Percentiles rank a stretch among this genome's conserved stretches.
Conservation (phyloP, 768 basidiomycete species). For the Podaxis carcinomalis region DNA sequence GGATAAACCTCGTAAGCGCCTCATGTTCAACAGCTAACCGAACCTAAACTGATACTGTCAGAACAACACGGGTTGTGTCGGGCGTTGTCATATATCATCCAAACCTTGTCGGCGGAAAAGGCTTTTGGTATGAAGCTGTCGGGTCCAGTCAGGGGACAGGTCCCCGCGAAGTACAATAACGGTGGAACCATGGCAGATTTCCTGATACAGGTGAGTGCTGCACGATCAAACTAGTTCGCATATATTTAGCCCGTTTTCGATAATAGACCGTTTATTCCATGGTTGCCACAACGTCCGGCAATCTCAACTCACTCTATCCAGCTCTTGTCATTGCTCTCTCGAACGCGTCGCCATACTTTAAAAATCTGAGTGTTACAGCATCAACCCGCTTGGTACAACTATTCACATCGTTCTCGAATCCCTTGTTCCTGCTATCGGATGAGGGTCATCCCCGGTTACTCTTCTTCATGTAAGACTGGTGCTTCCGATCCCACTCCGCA, state of each 20-base stretch:
- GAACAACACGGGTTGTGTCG: slow-evolving; percentile 91
- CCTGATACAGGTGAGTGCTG: slow-evolving; percentile 66
- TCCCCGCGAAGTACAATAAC: slow-evolving; percentile 76
- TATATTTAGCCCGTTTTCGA: slow-evolving; percentile 11
- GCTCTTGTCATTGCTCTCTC: slow-evolving; percentile 87
- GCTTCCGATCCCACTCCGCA: neutral
- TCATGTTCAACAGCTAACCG: neutral
- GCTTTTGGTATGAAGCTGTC: slow-evolving; percentile 69
- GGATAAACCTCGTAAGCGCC: slow-evolving; percentile 79
- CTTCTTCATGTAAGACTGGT: slow-evolving; percentile 72
- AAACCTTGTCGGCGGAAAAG: slow-evolving; percentile 83
- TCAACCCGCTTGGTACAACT: slow-evolving; percentile 84
- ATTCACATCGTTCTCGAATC: slow-evolving; percentile 87
- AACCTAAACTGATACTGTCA: slow-evolving; percentile 24
- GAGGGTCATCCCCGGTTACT: slow-evolving; percentile 93
- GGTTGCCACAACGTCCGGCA: slow-evolving; percentile 83
- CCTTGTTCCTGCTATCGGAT: slow-evolving; percentile 85
- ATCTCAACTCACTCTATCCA: slow-evolving; percentile 82
- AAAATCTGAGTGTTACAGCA: slow-evolving; percentile 73
- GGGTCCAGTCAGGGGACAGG: slow-evolving; percentile 55
- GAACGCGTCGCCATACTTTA: slow-evolving; percentile 85
- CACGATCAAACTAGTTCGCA: neutral
- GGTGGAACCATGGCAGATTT: slow-evolving; percentile 80
- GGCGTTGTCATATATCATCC: slow-evolving; percentile 86
- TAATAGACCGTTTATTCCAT: slow-evolving; percentile 86